Base-by-base conservation (phyloP, 257 asterid genomes). In the Apocynum venetum region DNA sequence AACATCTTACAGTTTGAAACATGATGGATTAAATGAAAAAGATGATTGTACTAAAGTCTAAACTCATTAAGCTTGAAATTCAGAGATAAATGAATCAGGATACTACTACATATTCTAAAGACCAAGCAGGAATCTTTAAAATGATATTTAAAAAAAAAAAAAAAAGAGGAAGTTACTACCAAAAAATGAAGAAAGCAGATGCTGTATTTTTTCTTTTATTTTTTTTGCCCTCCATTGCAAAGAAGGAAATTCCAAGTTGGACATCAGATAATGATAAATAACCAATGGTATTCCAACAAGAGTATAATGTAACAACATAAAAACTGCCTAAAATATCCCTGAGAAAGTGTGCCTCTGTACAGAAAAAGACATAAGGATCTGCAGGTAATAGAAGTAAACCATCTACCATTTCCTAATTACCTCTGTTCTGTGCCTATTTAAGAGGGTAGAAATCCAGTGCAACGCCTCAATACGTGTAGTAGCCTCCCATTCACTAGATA, bases 401-500 rank as follows among this genome's bases (percentile, higher is more conserved):
- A 69, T 35, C 52, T 5, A 31, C 20, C 40, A 67, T 67, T 40
- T 74, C 79, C 68, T 7, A 71, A 68, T 82, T 82, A 93, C 99
- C 98, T 91, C 98, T 8, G 77, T 66, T 57, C 98, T 87, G 79
- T 92, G 93, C 78, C 90, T 86, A 81, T 78, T 87, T 85, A 96
- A 80, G 49, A 96, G 92, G 79, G 86, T 85, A 71, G 89, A 87
- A 82, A 96, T 92, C 99, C 99, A 96, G 80, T 92, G 91, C 86
- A 96, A 85, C 79, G 99, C 94, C 88, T 96, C 99, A 82, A 93
- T 93, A 44, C 99, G 97, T 43, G 98, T 91, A 76, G 98, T 91
- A 76, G 99, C 98, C 87, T 93, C 99, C 92, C 92, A 96, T 80
- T 93, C 98, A 85, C 93, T 89, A 79, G 96, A 88, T 73, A 96